These are phyloP conservation scores for Phyllosticta citriasiana DNA, from an alignment of 2,329 filamentous ascomycete genomes.

Conservation along the genomic window DNA sequence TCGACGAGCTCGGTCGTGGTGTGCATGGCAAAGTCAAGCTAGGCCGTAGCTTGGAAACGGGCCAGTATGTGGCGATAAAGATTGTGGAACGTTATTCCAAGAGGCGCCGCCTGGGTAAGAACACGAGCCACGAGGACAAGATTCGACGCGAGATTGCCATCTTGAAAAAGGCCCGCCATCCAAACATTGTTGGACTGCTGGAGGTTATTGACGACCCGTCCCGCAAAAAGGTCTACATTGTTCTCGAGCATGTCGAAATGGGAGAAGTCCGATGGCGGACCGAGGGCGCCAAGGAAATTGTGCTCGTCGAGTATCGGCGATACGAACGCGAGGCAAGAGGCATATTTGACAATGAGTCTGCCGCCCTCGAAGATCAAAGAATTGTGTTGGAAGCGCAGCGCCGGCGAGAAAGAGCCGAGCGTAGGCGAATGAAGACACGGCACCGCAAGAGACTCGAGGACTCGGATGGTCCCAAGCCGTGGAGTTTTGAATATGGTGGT, in stretches of 20 bases:
- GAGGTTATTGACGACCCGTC: conserved; percentile 97
- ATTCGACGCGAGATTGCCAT: conserved; percentile 96
- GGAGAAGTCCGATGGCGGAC: conserved; percentile 93
- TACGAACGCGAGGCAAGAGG: conserved; percentile 60
- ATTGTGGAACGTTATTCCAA: conserved; percentile 96
- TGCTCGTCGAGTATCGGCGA: conserved; percentile 69
- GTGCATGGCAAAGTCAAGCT: conserved; percentile 98
- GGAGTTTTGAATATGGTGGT: conserved; percentile 75
- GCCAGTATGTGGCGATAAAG: conserved; percentile 87
- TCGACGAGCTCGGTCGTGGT: conserved; percentile 89
- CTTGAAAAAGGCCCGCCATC: conserved; percentile 92
- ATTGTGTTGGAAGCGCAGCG: conserved; percentile 36
- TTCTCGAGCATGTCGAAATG: conserved; percentile 87
- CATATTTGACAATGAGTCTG: conserved; percentile 32
- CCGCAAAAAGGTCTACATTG: conserved; percentile 95
- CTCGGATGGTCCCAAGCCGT: conserved; percentile 49
- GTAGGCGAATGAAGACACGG: conserved; percentile 27
- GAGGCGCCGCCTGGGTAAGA: conserved; percentile 73
- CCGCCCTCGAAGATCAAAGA: conserved; percentile 33
- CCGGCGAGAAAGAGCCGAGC: conserved; percentile 46
- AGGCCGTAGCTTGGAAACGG: conserved; percentile 66
- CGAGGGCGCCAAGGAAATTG: conserved; percentile 75
- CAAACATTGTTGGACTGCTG: conserved; percentile 89
- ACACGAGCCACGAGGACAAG: conserved; percentile 64
- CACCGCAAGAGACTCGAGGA: conserved; percentile 19